These are phyloP conservation scores for Mollisiaceae sp. DNA, from an alignment of 2,329 filamentous ascomycete species.

Conservation along the genomic window DNA sequence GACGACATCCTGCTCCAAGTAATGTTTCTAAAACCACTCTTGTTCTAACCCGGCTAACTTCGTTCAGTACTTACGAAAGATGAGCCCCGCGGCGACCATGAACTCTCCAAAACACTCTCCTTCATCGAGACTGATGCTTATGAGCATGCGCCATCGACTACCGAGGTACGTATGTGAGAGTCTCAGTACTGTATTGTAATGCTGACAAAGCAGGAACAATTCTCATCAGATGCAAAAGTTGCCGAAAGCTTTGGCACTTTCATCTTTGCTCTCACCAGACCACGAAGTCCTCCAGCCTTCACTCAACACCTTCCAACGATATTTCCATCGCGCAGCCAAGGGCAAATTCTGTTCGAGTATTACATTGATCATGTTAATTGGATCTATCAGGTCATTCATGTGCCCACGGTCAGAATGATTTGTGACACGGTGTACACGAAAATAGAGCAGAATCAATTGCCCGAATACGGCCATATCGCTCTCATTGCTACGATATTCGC, in stretches of 20 bases:
- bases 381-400: constrained; percentile 36
- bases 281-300: constrained; percentile 11
- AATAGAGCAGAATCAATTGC: constrained; percentile 25
- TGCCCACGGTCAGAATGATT: constrained; percentile 28
- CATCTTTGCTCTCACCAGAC: constrained; percentile 22
- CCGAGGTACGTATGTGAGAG: constrained; percentile 22
- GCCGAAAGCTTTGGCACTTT: constrained; percentile 28
- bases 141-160: constrained; percentile 21
- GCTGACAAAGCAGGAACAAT: constrained; percentile 9
- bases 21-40: not conserved
- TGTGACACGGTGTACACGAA: constrained; percentile 27
- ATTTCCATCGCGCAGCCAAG: constrained; percentile 28
- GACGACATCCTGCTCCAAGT: not conserved
- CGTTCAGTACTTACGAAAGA: not conserved
- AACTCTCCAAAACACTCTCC: constrained; percentile 25
- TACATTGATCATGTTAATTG: constrained; percentile 31
- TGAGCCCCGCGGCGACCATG: constrained; percentile 15
- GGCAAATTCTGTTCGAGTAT: constrained; percentile 26
- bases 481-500: constrained; percentile 32
- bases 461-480: constrained; percentile 25
- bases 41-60: not conserved
- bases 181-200: not conserved
- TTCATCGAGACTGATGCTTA: constrained; percentile 32
- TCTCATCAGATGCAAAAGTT: constrained; percentile 13
- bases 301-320: constrained; percentile 18